Percentiles rank a stretch among this genome's conserved stretches.
Evolutionary conservation across 305 asterid genomes (phyloP).

Genomic region (Fraxinus platypoda): DNA sequence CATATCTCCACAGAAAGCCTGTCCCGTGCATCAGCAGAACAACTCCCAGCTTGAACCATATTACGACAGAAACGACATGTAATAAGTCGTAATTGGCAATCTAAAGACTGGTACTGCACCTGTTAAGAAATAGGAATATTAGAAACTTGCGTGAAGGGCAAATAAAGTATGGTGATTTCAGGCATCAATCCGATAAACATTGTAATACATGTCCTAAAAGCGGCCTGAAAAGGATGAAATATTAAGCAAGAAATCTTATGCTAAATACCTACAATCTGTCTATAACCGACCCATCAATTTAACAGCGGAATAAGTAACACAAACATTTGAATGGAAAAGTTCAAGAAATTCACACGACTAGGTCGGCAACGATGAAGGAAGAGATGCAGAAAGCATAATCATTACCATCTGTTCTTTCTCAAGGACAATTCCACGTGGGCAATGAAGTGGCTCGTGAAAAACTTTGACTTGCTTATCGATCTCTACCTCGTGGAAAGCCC

Average conservation of each 20-base stretch:
- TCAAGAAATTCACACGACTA: not conserved
- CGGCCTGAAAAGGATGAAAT: not conserved
- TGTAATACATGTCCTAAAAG: not conserved
- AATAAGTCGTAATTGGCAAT: constrained; percentile 68
- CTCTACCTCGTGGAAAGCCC: constrained; percentile 77
- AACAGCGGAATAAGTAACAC: not conserved
- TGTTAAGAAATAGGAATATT: no score
- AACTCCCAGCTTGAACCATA: constrained; percentile 88
- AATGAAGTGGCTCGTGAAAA: constrained; percentile 94
- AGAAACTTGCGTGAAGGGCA: no score
- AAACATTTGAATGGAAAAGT: not conserved
- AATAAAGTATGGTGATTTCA: no score
- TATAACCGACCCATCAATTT: no score
- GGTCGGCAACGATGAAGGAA: not conserved
- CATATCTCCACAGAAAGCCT: constrained; percentile 95
- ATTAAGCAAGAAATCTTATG: no score
- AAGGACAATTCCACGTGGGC: constrained; percentile 80
- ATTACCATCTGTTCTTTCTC: constrained; percentile 91
- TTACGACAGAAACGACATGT: constrained; percentile 90
- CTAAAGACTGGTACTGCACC: constrained; percentile 53
- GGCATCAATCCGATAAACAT: not conserved
- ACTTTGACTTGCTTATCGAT: constrained; percentile 89
- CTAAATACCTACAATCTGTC: no score
- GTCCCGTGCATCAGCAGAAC: no score
- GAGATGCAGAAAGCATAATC: constrained; percentile 6